phyloP scores from a whole-genome alignment of 1,284 basidiomycete species.

The Ceratobasidium sp. region DNA sequence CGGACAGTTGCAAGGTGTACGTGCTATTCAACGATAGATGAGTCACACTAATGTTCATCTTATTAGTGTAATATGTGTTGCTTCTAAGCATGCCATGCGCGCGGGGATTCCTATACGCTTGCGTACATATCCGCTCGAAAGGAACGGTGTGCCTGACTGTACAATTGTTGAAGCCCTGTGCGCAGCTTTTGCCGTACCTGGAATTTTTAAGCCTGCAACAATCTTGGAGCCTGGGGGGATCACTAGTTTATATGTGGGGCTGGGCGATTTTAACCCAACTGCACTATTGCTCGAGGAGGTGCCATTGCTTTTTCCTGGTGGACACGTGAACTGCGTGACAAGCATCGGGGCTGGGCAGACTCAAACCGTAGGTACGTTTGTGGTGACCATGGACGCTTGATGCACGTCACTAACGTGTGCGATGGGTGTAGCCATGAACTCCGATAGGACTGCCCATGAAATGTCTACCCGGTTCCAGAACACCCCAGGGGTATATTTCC shows the following conservation, averaged over 20 bases:
- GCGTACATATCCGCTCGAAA: background rate
- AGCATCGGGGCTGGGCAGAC: conserved; percentile 7
- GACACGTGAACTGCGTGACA: background rate
- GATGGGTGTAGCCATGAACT: background rate
- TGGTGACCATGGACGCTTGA: background rate
- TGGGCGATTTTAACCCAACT: conserved; percentile 14
- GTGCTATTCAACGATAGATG: background rate
- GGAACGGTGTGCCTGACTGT: conserved; percentile 14
- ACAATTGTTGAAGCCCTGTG: conserved; percentile 16
- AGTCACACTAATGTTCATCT: background rate
- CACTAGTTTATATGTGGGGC: conserved; percentile 1
- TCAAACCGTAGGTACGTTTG: background rate
- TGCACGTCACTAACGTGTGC: background rate
- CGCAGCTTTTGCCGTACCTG: conserved; percentile 3
- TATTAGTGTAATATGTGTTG: conserved; percentile 15
- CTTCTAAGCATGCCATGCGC: background rate
- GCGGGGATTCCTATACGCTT: background rate
- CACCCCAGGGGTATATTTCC: conserved; percentile 10
- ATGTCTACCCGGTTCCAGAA: background rate
- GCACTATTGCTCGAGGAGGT: background rate
- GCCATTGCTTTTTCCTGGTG: background rate
- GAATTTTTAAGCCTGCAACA: conserved; percentile 11
- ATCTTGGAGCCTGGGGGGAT: conserved; percentile 3
- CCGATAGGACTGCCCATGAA: conserved; percentile 10
- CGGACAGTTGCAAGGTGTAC: conserved; percentile 6